Conservation (phyloP, 441 rosid genomes). For the Adansonia grandidieri region DNA sequence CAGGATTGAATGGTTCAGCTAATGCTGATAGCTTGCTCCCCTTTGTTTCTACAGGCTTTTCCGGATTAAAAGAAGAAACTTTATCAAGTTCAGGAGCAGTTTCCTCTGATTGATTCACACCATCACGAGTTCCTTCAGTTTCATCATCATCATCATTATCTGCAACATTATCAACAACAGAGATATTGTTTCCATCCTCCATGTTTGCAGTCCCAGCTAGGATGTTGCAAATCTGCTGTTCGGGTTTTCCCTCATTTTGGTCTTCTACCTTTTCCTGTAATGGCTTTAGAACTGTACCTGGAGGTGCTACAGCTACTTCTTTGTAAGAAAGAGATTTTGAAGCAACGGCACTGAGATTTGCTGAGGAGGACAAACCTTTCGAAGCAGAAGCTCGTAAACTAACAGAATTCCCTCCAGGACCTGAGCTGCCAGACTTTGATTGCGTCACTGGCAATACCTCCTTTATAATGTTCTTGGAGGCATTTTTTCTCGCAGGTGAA, state of each 20-base stretch:
- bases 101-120: slow-evolving; percentile 38
- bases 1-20: slow-evolving; percentile 86
- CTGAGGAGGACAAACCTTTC: slow-evolving; percentile 37
- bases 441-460: slow-evolving; percentile 41
- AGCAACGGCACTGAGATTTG: slow-evolving; percentile 45
- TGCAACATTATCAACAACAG: slow-evolving; percentile 30
- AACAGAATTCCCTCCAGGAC: slow-evolving; percentile 35
- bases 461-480: slow-evolving; percentile 33
- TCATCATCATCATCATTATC: slow-evolving; percentile 35
- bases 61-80: slow-evolving; percentile 36
- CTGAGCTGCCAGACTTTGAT: slow-evolving; percentile 27
- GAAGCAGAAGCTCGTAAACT: slow-evolving; percentile 38
- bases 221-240: slow-evolving; percentile 35
- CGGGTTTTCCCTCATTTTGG: slow-evolving; percentile 39
- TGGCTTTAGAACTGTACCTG: slow-evolving; percentile 64
- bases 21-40: slow-evolving; percentile 86
- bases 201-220: slow-evolving; percentile 32
- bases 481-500: slow-evolving; percentile 37
- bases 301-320: slow-evolving; percentile 66
- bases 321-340: slow-evolving; percentile 62
- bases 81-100: slow-evolving; percentile 39
- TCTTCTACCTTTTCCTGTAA: slow-evolving; percentile 45
- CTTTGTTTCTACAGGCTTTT: slow-evolving; percentile 51
- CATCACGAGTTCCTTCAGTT: slow-evolving; percentile 37
- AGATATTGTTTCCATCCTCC: slow-evolving; percentile 36